Base-by-base conservation (phyloP, 768 basidiomycete genomes). In the Boletus speciosus region DNA sequence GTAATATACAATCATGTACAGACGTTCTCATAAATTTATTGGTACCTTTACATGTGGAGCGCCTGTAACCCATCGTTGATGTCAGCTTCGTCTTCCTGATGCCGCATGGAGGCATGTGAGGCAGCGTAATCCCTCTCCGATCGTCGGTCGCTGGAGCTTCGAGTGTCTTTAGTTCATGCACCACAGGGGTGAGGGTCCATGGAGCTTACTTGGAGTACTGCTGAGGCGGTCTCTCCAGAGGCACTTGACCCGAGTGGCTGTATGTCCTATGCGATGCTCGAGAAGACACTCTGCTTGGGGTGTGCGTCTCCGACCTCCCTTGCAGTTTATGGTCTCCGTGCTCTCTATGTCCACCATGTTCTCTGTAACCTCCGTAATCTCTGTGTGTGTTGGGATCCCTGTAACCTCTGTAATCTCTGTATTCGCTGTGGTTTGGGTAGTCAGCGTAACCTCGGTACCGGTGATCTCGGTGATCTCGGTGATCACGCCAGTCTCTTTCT, bases 201-300 rank as follows among this genome's bases (percentile, higher is more conserved):
- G 15, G 3, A 25, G 36, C 69, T 61, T 53, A 71, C 69, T 46
- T 51, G 29, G 59, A 0, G 27, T 59, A 60, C 35, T 60, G 61
- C 9, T 61, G 56, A 25, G 52, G 46, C 14, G 38, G 40, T 54
- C 57, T 60, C 16, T 59, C 59, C 29, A 59, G 37, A 47, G 63
- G 42, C 32, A 57, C 29, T 27, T 66, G 66, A 48, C 54, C 51
- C 2, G 56, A 12, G 48, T 66, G 60, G 19, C 46, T 59, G 51
- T 65, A 44, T 19, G 61, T 15, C 54, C 71, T 60, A 19, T 71
- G 70, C 3, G 71, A 63, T 44, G 60, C 61, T 54, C 63, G 64
- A 44, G 66, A 68, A 36, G 68, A 25, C 29, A 46, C 54, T 52
- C 66, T 65, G 47, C 49, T 16, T 44, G 69, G 69, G 21, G 49